Evolutionary conservation across 192 early-diverging fungal genomes (phyloP).

Genomic region (Dimargaris verticillata): DNA sequence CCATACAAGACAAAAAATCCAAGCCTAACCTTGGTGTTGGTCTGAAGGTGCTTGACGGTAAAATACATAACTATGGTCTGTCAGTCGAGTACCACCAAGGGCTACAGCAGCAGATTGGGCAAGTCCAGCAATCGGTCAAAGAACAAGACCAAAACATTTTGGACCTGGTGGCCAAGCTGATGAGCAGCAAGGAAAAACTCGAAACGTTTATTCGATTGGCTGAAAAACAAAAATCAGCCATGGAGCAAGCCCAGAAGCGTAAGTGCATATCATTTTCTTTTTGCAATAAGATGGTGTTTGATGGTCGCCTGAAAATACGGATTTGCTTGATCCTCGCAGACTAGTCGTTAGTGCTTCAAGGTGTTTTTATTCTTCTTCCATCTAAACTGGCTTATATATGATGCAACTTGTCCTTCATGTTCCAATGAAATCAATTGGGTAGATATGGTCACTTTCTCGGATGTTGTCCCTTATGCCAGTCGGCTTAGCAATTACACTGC

Average conservation of each 20-base stretch:
- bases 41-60: neutral
- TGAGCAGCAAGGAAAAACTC: neutral
- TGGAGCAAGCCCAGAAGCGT: neutral
- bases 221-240: neutral
- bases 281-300: neutral
- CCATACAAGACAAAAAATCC: neutral
- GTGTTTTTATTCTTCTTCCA: too few species aligned
- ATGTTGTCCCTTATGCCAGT: constrained; percentile 31
- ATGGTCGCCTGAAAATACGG: too few species aligned
- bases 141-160: neutral
- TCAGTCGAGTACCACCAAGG: constrained; percentile 7
- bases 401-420: too few species aligned
- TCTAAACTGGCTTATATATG: too few species aligned
- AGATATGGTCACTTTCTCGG: constrained; percentile 2
- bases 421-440: too few species aligned
- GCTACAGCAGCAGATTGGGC: neutral
- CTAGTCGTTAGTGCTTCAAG: too few species aligned
- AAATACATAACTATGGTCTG: neutral
- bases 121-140: neutral
- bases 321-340: too few species aligned
- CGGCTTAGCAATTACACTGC: constrained; percentile 28
- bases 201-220: constrained; percentile 1
- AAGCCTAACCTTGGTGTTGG: neutral
- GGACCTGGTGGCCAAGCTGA: neutral
- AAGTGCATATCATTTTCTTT: neutral